Percentiles rank a stretch among this genome's conserved stretches.
These are phyloP conservation scores for Ramalina intermedia DNA, from an alignment of 495 filamentous ascomycete genomes.

Conservation along the genomic window DNA sequence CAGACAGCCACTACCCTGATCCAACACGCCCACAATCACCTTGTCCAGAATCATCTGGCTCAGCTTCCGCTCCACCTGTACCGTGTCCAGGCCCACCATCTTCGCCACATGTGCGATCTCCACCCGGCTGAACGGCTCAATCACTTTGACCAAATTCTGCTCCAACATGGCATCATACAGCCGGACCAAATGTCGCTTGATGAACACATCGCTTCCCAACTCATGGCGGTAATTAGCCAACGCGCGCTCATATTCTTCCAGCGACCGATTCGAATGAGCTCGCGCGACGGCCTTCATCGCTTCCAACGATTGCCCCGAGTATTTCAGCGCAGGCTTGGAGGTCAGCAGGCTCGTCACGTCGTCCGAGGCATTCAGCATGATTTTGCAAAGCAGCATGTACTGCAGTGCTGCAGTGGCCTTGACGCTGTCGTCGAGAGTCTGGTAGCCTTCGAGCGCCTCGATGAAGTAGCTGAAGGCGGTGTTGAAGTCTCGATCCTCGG, in stretches of 20 bases:
- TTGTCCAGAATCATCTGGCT: slow-evolving; percentile 99
- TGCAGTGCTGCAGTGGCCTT: slow-evolving; percentile 86
- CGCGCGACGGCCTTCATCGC: slow-evolving; percentile 97
- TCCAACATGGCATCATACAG: slow-evolving; percentile 97
- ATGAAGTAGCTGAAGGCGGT: slow-evolving; percentile 98
- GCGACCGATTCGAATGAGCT: slow-evolving; percentile 81
- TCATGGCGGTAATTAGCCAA: slow-evolving; percentile 80
- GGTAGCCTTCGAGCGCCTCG: slow-evolving; percentile 94
- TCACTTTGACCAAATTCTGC: slow-evolving; percentile 98
- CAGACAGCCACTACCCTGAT: slow-evolving; percentile 93
- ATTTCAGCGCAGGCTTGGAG: slow-evolving; percentile 89
- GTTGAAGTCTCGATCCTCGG: slow-evolving; percentile 97
- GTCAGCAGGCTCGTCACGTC: slow-evolving; percentile 87
- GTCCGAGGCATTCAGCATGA: slow-evolving; percentile 94
- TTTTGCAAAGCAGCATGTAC: slow-evolving; percentile 99
- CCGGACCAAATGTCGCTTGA: slow-evolving; percentile 82
- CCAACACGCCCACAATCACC: slow-evolving; percentile 91
- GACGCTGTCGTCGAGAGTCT: slow-evolving; percentile 70
- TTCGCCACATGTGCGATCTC: slow-evolving; percentile 94
- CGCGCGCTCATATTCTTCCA: slow-evolving; percentile 93
- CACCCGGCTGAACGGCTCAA: slow-evolving; percentile 92
- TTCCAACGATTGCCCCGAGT: slow-evolving; percentile 84
- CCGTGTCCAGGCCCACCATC: slow-evolving; percentile 90
- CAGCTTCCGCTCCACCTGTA: slow-evolving; percentile 94
- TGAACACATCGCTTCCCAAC: slow-evolving; percentile 83